Evolutionary conservation across 768 basidiomycete species (phyloP), one percentile per base, ranked within the genome.

Genomic region (Leucocoprinus sp.): DNA sequence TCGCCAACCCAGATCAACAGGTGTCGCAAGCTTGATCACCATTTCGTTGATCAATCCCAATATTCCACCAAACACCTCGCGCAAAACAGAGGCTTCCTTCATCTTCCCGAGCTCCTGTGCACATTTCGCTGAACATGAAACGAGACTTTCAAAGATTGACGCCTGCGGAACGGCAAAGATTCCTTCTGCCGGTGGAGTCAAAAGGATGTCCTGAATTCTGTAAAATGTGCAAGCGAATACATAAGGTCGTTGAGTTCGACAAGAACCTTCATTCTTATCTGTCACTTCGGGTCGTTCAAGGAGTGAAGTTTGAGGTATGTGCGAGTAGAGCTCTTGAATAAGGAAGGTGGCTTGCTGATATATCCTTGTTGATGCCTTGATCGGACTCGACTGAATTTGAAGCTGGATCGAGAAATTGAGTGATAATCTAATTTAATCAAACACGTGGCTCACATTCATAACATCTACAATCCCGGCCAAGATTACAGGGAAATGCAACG

Each of bases 401-500:
- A 64, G 52, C 70, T 74, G n/a, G 8, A 31, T 5, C 4, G 46
- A 24, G 37, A 43, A 34, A 37, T 41, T 34, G 29, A 39, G 23
- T 26, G 18, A 19, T 15, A 46, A 40, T 48, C 35, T 34, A 18
- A 19, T 34, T 28, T 18, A 24, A 18, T 26, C 31, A 34, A 38
- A 45, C 40, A 15, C 28, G 15, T 28, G 33, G n/a, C 72, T 61
- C 60, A 92, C 90, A 50, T 76, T 65, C 26, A 90, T 51, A 4
- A 74, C 55, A 50, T 89, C 83, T 31, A 84, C 57, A 34, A 89
- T 66, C 5, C 77, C 80, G 2, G 78, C 68, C 48, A 93, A 83
- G 11, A 91, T 67, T 34, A 92, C 62, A 0, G 95, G 93, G 8
- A 93, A 64, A 61, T 95, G 90, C 22, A 92, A 69, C 2, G 68